These are phyloP conservation scores for Globisporangium splendens DNA, from an alignment of 352 stramenopile species.

Conservation along the genomic window DNA sequence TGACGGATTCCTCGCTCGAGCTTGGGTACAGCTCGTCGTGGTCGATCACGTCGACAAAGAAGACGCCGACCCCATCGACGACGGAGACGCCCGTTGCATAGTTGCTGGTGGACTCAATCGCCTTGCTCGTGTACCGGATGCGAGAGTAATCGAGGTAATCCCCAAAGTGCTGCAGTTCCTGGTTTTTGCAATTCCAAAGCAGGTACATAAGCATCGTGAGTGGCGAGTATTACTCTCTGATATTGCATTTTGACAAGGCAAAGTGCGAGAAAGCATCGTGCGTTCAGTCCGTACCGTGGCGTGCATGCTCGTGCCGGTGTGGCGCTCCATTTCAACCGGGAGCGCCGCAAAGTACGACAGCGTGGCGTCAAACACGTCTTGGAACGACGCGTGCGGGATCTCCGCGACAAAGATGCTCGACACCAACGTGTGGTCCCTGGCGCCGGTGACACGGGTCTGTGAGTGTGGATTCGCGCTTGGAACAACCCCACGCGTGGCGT, in stretches of 20 bases:
- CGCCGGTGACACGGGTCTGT: constrained; percentile 20
- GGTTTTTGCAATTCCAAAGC: neutral
- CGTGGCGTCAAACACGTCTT: constrained; percentile 28
- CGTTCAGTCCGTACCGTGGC: neutral
- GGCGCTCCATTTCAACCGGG: constrained; percentile 27
- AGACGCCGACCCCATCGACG: constrained; percentile 21
- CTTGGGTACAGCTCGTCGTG: constrained; percentile 29
- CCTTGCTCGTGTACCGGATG: constrained; percentile 22
- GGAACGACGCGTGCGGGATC: constrained; percentile 32
- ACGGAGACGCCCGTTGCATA: constrained; percentile 29
- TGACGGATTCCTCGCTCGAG: neutral
- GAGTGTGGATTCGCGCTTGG: neutral
- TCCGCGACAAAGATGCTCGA: constrained; percentile 34
- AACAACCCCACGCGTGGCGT: neutral
- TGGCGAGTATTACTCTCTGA: too few species aligned
- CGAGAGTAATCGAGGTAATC: constrained; percentile 24
- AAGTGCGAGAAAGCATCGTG: neutral
- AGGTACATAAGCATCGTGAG: too few species aligned
- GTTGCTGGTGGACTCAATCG: constrained; percentile 21
- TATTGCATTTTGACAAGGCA: too few species aligned
- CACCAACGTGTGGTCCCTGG: constrained; percentile 26
- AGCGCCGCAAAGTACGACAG: constrained; percentile 23
- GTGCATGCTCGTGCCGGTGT: constrained; percentile 25
- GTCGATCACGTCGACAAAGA: constrained; percentile 31
- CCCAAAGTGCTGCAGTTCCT: neutral